Percentiles rank a stretch among this genome's conserved stretches.
Conservation (phyloP, 2,329 filamentous ascomycete species). For the Neocatenulostroma microsporum region DNA sequence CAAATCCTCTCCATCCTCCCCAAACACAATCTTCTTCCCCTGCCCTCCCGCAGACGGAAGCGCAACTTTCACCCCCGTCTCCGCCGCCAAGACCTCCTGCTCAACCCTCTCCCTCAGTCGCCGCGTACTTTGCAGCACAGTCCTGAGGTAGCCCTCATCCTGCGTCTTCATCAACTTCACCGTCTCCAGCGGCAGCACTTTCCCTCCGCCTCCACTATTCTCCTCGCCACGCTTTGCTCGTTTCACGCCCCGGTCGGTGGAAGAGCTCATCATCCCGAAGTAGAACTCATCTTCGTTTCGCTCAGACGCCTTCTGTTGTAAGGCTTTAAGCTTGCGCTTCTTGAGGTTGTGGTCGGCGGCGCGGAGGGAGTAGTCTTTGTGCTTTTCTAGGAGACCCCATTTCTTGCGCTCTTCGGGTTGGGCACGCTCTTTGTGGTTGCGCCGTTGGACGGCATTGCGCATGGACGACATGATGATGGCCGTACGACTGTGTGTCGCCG, state of each 20-base stretch:
- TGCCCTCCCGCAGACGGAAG: slow-evolving; percentile 10
- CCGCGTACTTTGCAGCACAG: slow-evolving; percentile 48
- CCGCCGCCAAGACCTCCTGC: too few relatives aligned
- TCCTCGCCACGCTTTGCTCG: slow-evolving; percentile 40
- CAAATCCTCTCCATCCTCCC: slow-evolving; percentile 24
- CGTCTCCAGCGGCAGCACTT: slow-evolving; percentile 46
- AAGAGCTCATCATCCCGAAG: slow-evolving; percentile 54
- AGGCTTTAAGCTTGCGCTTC: slow-evolving; percentile 50
- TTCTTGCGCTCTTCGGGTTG: slow-evolving; percentile 76
- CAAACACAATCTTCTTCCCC: slow-evolving; percentile 34
- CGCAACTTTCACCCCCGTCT: slow-evolving; percentile 28
- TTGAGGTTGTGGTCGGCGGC: slow-evolving; percentile 58
- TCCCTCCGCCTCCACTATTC: slow-evolving; percentile 23
- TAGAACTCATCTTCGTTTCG: slow-evolving; percentile 60
- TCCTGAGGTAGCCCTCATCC: slow-evolving; percentile 55
- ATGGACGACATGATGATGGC: slow-evolving; percentile 50
- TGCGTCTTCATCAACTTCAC: slow-evolving; percentile 59
- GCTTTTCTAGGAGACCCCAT: slow-evolving; percentile 90
- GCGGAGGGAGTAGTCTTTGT: slow-evolving; percentile 69
- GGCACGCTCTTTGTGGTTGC: slow-evolving; percentile 81
- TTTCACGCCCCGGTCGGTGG: slow-evolving; percentile 41
- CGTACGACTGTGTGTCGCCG: too few relatives aligned
- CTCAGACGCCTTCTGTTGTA: slow-evolving; percentile 54
- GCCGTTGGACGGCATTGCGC: slow-evolving; percentile 62
- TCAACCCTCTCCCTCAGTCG: slow-evolving; percentile 47